Base-by-base conservation (phyloP, 2,329 filamentous ascomycete species). In the Penicillium decumbens region DNA sequence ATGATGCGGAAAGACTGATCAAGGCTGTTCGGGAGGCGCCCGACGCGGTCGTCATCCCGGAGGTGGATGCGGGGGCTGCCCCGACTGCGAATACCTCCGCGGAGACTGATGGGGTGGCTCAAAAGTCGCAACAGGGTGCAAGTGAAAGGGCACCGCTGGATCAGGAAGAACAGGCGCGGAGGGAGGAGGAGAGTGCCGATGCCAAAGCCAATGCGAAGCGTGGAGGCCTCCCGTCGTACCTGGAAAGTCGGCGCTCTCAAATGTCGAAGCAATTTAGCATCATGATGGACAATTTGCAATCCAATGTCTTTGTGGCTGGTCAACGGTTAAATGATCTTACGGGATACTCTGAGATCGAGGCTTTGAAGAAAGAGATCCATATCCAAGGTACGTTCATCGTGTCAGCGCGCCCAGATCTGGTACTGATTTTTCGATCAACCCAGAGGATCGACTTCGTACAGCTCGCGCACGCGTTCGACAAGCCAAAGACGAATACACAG, bases 321-420 rank as follows among this genome's bases (percentile, higher is more conserved):
- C 88, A 93, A 67, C 87, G 88, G 51, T 81, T 98, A 71, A 98
- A 96, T 71, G 89, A 91, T 63, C 82, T 96, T 46, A 98, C 93
- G 2, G 93, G 93, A 57, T 98, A 97, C 75, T 87, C 88, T 1
- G 84, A 87, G 38, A 97, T 98, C 68, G 91, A 96, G 69, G 76
- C 81, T 23, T 81, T 98, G 59, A 95, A 95, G 67, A 73, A 76
- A 8, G 82, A 87, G 50, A 97, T 97, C 69, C 78, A 83, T 13
- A 69, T 73, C 20, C 86, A 84, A 72, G 80, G 80, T 81, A 74
- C 20, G 64, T 43, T 25, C 29, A 28, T 23, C 13, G 18, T 35
- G 28, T n/a, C 9, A 30, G 3, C 8, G 18, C 41, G 27, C 6
- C 10, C 20, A 32, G 23, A n/a, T 12, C 15, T 43, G 38, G 43